phyloP scores from a whole-genome alignment of 257 asterid species.

The Buddleja alternifolia region DNA sequence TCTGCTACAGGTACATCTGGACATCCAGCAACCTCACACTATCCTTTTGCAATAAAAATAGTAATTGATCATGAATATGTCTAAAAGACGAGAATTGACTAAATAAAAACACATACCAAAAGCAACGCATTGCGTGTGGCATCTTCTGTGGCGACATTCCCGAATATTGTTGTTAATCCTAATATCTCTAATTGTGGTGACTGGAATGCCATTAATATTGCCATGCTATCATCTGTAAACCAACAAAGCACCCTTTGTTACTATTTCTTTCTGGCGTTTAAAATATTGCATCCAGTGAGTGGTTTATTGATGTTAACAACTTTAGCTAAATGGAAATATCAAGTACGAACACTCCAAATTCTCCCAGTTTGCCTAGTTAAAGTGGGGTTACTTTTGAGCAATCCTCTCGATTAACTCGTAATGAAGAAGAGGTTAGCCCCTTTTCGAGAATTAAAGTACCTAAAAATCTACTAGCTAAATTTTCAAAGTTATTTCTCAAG shows the following conservation, averaged over 20 bases:
- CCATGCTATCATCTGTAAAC: constrained; percentile 86
- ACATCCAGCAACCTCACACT: constrained; percentile 99
- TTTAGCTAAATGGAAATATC: background rate
- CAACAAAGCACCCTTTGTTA: constrained; percentile 21
- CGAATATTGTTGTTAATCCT: constrained; percentile 91
- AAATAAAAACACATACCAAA: constrained; percentile 63
- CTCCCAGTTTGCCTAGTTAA: background rate
- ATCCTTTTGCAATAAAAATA: constrained; percentile 78
- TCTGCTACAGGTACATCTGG: constrained; percentile 88
- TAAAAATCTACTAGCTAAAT: background rate
- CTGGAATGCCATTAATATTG: constrained; percentile 93
- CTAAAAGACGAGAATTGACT: constrained; percentile 16
- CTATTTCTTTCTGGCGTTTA: too few relatives aligned
- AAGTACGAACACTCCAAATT: background rate
- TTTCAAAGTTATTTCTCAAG: constrained; percentile 10
- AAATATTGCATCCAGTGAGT: background rate
- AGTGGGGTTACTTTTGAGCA: background rate
- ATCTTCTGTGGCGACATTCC: constrained; percentile 77
- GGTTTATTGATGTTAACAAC: background rate
- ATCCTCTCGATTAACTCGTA: background rate
- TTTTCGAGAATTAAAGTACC: background rate
- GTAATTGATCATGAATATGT: constrained; percentile 54
- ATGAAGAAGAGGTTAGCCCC: background rate
- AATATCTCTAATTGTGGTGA: constrained; percentile 74
- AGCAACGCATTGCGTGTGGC: constrained; percentile 89